A percentile compares a stretch with the other conserved stretches of the same genome.
Evolutionary conservation across 1,139 yeast species (phyloP).

Genomic region (Geotrichum bryndzae): DNA sequence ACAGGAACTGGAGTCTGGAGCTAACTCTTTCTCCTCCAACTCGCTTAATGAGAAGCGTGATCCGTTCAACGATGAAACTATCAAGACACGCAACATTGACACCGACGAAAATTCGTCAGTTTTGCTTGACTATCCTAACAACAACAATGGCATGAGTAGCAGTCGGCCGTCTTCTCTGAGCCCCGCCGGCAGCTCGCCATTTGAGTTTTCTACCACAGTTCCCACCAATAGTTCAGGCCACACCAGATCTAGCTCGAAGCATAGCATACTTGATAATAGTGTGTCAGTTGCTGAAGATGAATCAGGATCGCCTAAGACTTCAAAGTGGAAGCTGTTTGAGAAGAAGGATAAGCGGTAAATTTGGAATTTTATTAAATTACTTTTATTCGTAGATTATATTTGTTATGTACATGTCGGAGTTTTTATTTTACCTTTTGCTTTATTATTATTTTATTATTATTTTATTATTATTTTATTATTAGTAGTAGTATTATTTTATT

Average conservation of each 20-base stretch:
- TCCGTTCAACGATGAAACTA: neutral
- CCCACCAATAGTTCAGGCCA: neutral
- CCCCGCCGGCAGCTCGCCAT: neutral
- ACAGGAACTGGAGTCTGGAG: neutral
- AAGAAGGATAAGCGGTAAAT: neutral
- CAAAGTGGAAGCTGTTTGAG: neutral
- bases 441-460: neutral
- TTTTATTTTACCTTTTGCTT: neutral
- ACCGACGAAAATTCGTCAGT: neutral
- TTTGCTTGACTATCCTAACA: neutral
- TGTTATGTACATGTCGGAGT: neutral
- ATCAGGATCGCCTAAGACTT: neutral
- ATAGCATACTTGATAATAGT: neutral
- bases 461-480: neutral
- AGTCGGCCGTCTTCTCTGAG: conserved; percentile 4
- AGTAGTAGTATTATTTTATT: neutral
- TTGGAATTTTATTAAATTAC: neutral
- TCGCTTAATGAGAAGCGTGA: neutral
- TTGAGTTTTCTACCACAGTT: neutral
- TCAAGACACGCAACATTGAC: neutral
- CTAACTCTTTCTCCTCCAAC: neutral
- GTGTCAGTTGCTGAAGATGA: neutral
- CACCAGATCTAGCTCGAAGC: neutral
- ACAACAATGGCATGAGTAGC: neutral
- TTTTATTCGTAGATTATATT: neutral